phyloP scores from a whole-genome alignment of 1,139 yeast genomes.

The Candida sp. region DNA sequence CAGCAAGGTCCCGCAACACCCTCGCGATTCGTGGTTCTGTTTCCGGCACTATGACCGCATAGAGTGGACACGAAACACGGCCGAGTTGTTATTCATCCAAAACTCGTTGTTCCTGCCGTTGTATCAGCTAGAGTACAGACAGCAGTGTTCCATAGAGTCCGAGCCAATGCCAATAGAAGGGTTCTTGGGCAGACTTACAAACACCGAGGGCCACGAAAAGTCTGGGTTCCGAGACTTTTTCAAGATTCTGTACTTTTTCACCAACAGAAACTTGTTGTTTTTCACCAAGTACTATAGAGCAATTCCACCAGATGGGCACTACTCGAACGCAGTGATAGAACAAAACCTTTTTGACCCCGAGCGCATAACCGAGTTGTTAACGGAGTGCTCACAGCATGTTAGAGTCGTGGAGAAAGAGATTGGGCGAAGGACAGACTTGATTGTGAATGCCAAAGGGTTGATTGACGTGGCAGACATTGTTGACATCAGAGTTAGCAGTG shows the following conservation, averaged over 20 bases:
- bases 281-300: conserved; percentile 60
- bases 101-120: conserved; percentile 26
- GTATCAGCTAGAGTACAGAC: conserved; percentile 58
- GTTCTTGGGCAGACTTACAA: conserved; percentile 62
- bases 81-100: conserved; percentile 44
- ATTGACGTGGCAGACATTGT: conserved; percentile 61
- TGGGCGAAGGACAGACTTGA: conserved; percentile 60
- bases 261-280: conserved; percentile 65
- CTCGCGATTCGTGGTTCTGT: conserved; percentile 49
- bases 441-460: conserved; percentile 63
- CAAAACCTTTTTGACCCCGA: conserved; percentile 43
- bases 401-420: conserved; percentile 61
- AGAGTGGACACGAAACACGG: conserved; percentile 71
- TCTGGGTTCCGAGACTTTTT: conserved; percentile 51
- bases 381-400: conserved; percentile 57
- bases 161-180: conserved; percentile 85
- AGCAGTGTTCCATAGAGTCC: conserved; percentile 1
- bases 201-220: conserved; percentile 49
- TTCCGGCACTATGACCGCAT: conserved; percentile 72
- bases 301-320: conserved; percentile 54
- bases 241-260: conserved; percentile 63
- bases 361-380: conserved; percentile 66
- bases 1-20: conserved; percentile 8
- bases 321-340: neutral
- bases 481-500: conserved; percentile 32